Percentiles rank a stretch among this genome's conserved stretches.
phyloP scores from a whole-genome alignment of 441 rosid species.

The Aleurites moluccanus region DNA sequence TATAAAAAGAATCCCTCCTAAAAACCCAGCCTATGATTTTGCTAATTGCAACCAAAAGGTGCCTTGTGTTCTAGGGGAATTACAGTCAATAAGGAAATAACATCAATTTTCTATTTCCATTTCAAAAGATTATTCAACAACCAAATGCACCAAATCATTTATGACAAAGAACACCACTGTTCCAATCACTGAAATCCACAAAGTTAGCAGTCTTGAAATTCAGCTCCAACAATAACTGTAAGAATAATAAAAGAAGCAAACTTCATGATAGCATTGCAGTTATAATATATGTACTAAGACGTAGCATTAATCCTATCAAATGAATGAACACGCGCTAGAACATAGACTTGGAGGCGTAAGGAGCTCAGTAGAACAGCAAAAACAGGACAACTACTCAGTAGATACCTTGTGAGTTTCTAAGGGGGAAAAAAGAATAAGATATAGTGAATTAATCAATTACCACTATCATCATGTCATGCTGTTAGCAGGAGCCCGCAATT shows the following conservation, averaged over 20 bases:
- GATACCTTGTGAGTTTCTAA: neutral
- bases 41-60: neutral
- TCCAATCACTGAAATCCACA: neutral
- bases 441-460: neutral
- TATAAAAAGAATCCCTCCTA: neutral
- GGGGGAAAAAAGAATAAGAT: neutral
- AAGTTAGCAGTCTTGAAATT: neutral
- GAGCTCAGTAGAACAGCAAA: neutral
- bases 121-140: neutral
- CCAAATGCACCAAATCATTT: neutral
- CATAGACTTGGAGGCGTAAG: neutral
- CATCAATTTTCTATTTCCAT: neutral
- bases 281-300: neutral
- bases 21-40: neutral
- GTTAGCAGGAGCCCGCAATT: neutral
- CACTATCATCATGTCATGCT: neutral
- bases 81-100: neutral
- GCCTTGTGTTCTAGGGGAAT: neutral
- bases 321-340: neutral
- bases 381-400: neutral
- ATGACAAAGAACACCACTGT: neutral
- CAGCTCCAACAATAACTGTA: neutral
- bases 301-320: neutral
- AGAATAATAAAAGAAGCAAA: neutral
- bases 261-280: neutral